Conservation (phyloP, 495 filamentous ascomycete species). For the Cercophora sp. region DNA sequence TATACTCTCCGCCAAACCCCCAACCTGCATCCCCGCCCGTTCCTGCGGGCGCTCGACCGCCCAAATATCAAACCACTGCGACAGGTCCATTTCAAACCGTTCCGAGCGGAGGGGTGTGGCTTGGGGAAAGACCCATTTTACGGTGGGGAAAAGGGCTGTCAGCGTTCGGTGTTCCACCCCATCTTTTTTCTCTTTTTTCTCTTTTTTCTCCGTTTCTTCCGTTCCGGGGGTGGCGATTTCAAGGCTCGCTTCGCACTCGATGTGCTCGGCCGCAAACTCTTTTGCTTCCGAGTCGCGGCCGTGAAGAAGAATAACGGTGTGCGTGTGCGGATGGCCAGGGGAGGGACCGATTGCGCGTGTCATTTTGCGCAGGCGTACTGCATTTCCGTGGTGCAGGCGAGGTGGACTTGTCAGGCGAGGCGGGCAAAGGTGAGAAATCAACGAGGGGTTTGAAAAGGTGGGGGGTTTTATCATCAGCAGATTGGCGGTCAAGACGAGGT, state of each 20-base stretch:
- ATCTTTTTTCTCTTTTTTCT: too few species aligned
- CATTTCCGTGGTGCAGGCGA: too few species aligned
- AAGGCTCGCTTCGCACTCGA: conserved; percentile 7
- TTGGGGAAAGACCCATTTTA: conserved; percentile 13
- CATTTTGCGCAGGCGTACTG: too few species aligned
- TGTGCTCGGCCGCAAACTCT: conserved; percentile 10
- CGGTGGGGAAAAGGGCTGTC: conserved; percentile 4
- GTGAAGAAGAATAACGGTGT: conserved; percentile 11
- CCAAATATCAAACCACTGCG: conserved; percentile 16
- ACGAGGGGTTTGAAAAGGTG: too few species aligned
- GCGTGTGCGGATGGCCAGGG: conserved; percentile 5
- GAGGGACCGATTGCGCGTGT: not conserved
- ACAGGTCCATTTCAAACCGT: conserved; percentile 8
- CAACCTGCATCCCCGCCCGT: conserved; percentile 7
- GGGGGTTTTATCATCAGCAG: too few species aligned
- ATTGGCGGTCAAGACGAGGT: too few species aligned
- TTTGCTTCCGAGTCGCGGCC: conserved; percentile 8
- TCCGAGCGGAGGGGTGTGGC: not conserved
- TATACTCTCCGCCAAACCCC: conserved; percentile 1
- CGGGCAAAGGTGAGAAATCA: too few species aligned
- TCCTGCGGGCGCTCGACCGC: conserved; percentile 3
- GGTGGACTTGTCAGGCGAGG: too few species aligned
- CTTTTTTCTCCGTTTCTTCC: too few species aligned
- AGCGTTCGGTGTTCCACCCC: conserved; percentile 3
- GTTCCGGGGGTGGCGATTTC: too few species aligned